A percentile compares a stretch with the other conserved stretches of the same genome.
Conservation (phyloP, 495 filamentous ascomycete genomes). For the Aspergillus sclerotioniger region DNA sequence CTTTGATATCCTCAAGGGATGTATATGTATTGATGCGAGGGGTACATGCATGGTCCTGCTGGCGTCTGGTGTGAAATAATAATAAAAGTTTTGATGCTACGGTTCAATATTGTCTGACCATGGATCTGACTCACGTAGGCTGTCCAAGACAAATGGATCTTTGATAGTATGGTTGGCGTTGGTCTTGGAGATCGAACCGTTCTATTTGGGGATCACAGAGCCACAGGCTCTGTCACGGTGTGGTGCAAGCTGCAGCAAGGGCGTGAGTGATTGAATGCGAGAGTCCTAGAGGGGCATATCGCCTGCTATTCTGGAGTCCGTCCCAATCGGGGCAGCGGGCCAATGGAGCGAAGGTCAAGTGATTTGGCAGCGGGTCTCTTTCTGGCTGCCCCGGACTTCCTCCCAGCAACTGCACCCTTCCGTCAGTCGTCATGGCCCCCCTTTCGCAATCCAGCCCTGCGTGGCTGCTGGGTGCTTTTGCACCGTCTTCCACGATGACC, state of each 20-base stretch:
- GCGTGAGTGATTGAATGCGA: not conserved
- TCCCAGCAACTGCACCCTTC: constrained; percentile 13
- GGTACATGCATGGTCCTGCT: constrained; percentile 36
- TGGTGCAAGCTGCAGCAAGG: not conserved
- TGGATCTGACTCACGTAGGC: not conserved
- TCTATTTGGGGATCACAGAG: no score
- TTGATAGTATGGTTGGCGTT: not conserved
- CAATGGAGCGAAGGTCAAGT: constrained; percentile 1
- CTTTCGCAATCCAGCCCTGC: constrained; percentile 30
- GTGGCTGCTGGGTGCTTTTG: constrained; percentile 25
- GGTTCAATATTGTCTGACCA: not conserved
- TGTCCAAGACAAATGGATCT: not conserved
- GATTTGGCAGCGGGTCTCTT: not conserved
- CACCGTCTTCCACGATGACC: constrained; percentile 22
- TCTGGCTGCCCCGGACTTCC: not conserved
- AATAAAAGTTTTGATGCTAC: constrained; percentile 16
- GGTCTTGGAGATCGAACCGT: not conserved
- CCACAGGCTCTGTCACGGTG: no score
- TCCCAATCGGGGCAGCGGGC: no score
- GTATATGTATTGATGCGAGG: constrained; percentile 42
- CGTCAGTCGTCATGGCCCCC: constrained; percentile 27
- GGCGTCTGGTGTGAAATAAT: constrained; percentile 40
- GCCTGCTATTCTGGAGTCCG: no score
- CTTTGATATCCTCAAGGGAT: constrained; percentile 38
- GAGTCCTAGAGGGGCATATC: not conserved